Evolutionary conservation across 2,329 filamentous ascomycete species (phyloP).

Genomic region (Emmonsiellopsis sp.): DNA sequence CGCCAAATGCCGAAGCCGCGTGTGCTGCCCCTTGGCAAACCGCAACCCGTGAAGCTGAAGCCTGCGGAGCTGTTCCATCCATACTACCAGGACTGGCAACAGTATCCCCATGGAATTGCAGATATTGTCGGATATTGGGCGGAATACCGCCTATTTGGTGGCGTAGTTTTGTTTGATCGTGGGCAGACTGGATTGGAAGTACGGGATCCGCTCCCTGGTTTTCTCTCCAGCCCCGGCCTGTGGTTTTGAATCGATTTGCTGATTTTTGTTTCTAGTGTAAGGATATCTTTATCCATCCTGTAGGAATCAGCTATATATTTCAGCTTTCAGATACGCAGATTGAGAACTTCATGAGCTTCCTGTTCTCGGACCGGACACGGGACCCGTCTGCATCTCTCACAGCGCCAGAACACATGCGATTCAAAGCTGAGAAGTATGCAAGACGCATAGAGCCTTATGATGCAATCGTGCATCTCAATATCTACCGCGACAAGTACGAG

Average conservation of each 20-base stretch:
- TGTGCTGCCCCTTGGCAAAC: background rate
- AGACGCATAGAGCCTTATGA: constrained; percentile 3
- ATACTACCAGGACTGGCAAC: constrained; percentile 7
- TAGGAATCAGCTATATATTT: constrained; percentile 2
- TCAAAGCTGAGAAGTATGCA: constrained; percentile 4
- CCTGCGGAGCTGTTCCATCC: constrained; percentile 2
- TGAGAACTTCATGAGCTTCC: constrained; percentile 2
- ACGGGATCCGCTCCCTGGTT: background rate
- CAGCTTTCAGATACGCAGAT: constrained; percentile 8
- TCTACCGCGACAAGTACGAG: constrained; percentile 8
- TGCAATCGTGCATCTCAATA: constrained; percentile 2
- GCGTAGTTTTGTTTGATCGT: constrained; percentile 19
- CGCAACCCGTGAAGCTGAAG: background rate
- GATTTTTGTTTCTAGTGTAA: background rate
- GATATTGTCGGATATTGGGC: constrained; percentile 19
- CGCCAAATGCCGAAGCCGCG: background rate
- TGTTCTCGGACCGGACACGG: background rate
- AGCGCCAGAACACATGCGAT: background rate
- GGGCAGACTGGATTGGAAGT: background rate
- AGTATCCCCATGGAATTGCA: constrained; percentile 17
- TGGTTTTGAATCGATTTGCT: background rate
- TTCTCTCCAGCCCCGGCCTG: background rate
- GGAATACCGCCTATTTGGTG: constrained; percentile 16
- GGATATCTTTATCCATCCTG: constrained; percentile 4
- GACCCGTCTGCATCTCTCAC: background rate